These are phyloP conservation scores for Colletotrichum trifolii DNA, from an alignment of 2,329 filamentous ascomycete species.

Conservation along the genomic window DNA sequence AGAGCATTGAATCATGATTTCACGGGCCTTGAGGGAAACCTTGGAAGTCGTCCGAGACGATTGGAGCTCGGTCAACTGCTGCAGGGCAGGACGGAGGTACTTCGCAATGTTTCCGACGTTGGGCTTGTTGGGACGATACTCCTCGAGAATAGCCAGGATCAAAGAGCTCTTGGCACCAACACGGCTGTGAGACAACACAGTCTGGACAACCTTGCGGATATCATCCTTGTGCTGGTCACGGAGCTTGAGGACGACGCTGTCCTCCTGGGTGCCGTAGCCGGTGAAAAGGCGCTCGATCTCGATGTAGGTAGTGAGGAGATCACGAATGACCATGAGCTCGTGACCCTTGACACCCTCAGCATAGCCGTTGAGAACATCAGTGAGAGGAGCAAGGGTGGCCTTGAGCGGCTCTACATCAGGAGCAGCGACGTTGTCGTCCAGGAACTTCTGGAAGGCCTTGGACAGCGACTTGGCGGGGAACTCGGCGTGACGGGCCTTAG, in stretches of 20 bases:
- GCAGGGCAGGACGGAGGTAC: slow-evolving; percentile 84
- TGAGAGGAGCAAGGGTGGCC: slow-evolving; percentile 78
- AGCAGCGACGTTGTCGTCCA: slow-evolving; percentile 84
- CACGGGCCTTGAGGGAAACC: slow-evolving; percentile 95
- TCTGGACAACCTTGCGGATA: slow-evolving; percentile 84
- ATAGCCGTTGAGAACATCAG: slow-evolving; percentile 83
- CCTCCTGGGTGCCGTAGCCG: slow-evolving; percentile 84
- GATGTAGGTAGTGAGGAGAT: slow-evolving; percentile 84
- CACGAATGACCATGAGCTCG: slow-evolving; percentile 85
- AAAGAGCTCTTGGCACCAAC: slow-evolving; percentile 95
- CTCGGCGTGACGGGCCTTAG: slow-evolving; percentile 80
- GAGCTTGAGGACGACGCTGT: slow-evolving; percentile 92
- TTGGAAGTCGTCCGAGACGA: slow-evolving; percentile 85
- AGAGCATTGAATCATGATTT: slow-evolving; percentile 96
- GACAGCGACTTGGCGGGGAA: slow-evolving; percentile 91
- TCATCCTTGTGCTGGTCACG: slow-evolving; percentile 98
- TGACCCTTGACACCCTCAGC: slow-evolving; percentile 89
- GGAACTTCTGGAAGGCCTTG: slow-evolving; percentile 87
- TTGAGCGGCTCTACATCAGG: slow-evolving; percentile 80
- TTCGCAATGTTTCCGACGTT: slow-evolving; percentile 89
- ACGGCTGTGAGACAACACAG: slow-evolving; percentile 91
- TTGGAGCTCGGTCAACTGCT: slow-evolving; percentile 90
- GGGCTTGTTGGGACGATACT: slow-evolving; percentile 95
- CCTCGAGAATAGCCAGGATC: slow-evolving; percentile 88
- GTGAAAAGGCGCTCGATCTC: slow-evolving; percentile 90